phyloP scores from a whole-genome alignment of 495 filamentous ascomycete species.

The Hypoxylon trugodes region DNA sequence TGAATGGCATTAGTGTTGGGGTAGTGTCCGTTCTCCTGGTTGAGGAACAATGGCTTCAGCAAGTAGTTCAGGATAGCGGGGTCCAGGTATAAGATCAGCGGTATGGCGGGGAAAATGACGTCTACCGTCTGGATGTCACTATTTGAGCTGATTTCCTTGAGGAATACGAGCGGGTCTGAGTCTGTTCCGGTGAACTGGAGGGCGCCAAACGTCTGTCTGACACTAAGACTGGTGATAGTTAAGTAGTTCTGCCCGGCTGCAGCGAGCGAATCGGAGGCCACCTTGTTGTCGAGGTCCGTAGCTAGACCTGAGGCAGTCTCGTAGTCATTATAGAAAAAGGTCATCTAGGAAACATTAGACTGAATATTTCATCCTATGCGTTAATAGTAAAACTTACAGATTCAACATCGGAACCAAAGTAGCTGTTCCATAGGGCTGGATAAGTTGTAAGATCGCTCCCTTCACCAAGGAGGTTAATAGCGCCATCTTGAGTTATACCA shows the following conservation, averaged over 20 bases:
- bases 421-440: conserved; percentile 80
- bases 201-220: conserved; percentile 87
- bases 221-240: conserved; percentile 82
- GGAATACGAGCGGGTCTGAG: conserved; percentile 79
- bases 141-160: conserved; percentile 95
- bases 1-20: conserved; percentile 88
- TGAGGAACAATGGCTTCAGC: conserved; percentile 87
- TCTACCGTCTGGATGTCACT: conserved; percentile 96
- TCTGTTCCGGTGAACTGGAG: conserved; percentile 83
- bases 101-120: conserved; percentile 92
- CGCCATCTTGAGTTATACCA: conserved; percentile 77
- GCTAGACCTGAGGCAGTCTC: conserved; percentile 60
- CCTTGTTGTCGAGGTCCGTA: conserved; percentile 70
- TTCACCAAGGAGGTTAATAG: conserved; percentile 78
- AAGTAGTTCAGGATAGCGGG: conserved; percentile 84
- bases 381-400: conserved; percentile 50
- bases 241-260: conserved; percentile 75
- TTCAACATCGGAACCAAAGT: conserved; percentile 62
- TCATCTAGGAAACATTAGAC: conserved; percentile 47
- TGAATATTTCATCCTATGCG: not conserved
- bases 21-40: conserved; percentile 90
- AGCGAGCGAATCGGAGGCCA: conserved; percentile 74
- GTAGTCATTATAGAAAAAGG: conserved; percentile 79
- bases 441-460: conserved; percentile 71
- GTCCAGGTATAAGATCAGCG: conserved; percentile 90